Conservation (phyloP, 495 filamentous ascomycete species). For the Aspergillus heteromorphus region DNA sequence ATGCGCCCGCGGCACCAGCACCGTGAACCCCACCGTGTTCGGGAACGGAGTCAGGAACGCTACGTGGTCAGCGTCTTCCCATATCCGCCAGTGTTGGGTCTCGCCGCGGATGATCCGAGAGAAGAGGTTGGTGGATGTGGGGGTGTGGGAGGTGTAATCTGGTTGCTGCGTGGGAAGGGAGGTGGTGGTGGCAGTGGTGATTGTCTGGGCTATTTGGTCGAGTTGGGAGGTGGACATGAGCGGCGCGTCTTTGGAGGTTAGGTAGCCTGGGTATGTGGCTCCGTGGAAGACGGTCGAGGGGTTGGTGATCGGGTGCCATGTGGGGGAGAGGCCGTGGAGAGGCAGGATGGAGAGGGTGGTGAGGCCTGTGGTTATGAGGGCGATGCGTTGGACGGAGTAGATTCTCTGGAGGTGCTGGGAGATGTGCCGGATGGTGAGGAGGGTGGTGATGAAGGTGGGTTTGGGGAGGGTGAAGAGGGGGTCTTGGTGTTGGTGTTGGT, state of each 20-base stretch:
- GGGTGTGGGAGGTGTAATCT: neutral
- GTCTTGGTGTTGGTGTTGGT: neutral
- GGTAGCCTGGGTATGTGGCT: neutral
- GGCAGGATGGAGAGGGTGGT: neutral
- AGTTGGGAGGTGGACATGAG: neutral
- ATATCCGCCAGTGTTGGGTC: slow-evolving; percentile 2
- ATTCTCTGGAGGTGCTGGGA: neutral
- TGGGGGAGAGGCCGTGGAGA: neutral
- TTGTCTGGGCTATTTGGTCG: neutral
- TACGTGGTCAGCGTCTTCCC: slow-evolving; percentile 4
- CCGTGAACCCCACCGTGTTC: slow-evolving; percentile 1
- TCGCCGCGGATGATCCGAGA: neutral
- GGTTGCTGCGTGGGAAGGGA: neutral
- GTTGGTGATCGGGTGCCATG: neutral
- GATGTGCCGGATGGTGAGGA: neutral
- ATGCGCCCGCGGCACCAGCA: slow-evolving; percentile 3
- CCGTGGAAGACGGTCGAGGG: neutral
- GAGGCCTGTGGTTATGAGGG: slow-evolving; percentile 1
- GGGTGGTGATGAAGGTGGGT: neutral
- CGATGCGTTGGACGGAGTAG: neutral
- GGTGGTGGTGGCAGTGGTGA: neutral
- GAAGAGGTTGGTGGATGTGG: slow-evolving; percentile 3
- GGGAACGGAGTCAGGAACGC: slow-evolving; percentile 5
- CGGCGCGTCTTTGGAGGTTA: slow-evolving; percentile 1
- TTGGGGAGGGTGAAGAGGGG: slow-evolving; percentile 1